phyloP scores from a whole-genome alignment of 768 basidiomycete species.

The Thelephora aurantiotincta region DNA sequence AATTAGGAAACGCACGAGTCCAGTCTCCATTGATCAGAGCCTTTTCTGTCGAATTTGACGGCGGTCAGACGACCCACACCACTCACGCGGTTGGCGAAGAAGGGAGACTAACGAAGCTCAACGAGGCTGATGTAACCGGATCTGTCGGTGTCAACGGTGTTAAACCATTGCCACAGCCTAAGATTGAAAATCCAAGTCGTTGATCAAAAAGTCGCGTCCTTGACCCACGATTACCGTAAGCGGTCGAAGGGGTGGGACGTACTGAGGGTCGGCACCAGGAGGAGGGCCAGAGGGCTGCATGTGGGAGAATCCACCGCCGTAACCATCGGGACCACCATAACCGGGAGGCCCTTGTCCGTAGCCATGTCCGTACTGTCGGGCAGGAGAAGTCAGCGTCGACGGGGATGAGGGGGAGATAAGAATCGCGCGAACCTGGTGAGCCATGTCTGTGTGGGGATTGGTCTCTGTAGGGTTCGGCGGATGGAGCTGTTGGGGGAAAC shows the following conservation, averaged over 20 bases:
- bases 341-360: slow-evolving; percentile 7
- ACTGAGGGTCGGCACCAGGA: slow-evolving; percentile 68
- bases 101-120: slow-evolving; percentile 46
- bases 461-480: no score
- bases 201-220: not conserved
- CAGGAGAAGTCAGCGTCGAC: not conserved
- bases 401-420: no score
- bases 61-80: slow-evolving; percentile 4
- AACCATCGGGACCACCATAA: slow-evolving; percentile 19
- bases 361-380: not conserved
- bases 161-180: slow-evolving; percentile 68
- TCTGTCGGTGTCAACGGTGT: slow-evolving; percentile 51
- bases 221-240: not conserved
- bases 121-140: slow-evolving; percentile 49
- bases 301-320: slow-evolving; percentile 10
- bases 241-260: slow-evolving; percentile 13
- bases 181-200: not conserved
- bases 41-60: slow-evolving; percentile 19
- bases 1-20: slow-evolving; percentile 39
- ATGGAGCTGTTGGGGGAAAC: no score
- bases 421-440: no score
- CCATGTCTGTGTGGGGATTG: no score
- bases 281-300: slow-evolving; percentile 27
- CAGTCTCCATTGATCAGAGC: slow-evolving; percentile 54
- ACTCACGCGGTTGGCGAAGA: slow-evolving; percentile 17